Percentiles rank a stretch among this genome's conserved stretches.
Evolutionary conservation across 495 filamentous ascomycete species (phyloP).

Genomic region (Penicillium roqueforti): DNA sequence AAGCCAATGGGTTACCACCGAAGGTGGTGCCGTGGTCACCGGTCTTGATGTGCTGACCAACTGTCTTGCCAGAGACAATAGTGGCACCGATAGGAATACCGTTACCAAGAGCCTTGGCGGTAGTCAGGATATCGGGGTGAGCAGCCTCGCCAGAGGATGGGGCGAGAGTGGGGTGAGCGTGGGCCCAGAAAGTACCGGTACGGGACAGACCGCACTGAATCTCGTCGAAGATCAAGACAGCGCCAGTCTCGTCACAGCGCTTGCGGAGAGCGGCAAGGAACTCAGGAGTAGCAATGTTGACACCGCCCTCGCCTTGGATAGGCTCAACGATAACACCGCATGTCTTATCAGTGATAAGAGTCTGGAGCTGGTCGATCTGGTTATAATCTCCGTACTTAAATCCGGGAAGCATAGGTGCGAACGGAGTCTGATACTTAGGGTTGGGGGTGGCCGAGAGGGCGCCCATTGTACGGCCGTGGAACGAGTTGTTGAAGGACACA

Average conservation of each 20-base stretch:
- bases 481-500: conserved; percentile 83
- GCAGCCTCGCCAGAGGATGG: conserved; percentile 52
- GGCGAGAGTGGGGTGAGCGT: conserved; percentile 57
- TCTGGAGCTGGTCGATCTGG: conserved; percentile 62
- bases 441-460: conserved; percentile 91
- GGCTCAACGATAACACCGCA: conserved; percentile 97
- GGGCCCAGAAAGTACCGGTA: conserved; percentile 88
- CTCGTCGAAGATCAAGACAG: conserved; percentile 90
- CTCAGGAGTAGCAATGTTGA: conserved; percentile 74
- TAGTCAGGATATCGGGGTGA: conserved; percentile 91
- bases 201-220: conserved; percentile 91
- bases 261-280: conserved; percentile 74
- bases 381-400: conserved; percentile 87
- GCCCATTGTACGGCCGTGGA: conserved; percentile 97
- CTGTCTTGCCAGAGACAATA: conserved; percentile 66
- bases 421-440: conserved; percentile 94
- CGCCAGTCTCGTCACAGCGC: conserved; percentile 81
- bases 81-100: conserved; percentile 93
- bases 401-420: conserved; percentile 90
- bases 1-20: conserved; percentile 88
- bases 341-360: conserved; percentile 74
- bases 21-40: conserved; percentile 98
- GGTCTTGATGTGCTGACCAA: conserved; percentile 77
- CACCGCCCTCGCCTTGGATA: conserved; percentile 95
- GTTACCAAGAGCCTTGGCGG: conserved; percentile 93